Conservation (phyloP, 495 filamentous ascomycete species). For the Lasiosphaeria hispida region DNA sequence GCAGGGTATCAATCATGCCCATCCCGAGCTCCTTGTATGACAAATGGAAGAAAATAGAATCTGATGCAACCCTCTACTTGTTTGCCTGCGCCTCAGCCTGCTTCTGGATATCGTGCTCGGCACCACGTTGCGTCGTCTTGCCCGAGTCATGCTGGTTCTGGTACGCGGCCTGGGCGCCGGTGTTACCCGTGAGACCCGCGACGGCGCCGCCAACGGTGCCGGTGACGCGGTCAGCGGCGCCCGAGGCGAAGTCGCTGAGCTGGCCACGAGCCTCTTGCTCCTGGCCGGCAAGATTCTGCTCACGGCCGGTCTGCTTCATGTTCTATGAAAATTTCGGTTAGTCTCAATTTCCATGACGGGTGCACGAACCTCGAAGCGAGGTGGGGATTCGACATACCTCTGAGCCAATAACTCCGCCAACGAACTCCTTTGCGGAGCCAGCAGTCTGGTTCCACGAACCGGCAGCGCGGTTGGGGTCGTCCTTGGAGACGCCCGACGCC, state of each 20-base stretch:
- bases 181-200: conserved; percentile 71
- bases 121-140: conserved; percentile 82
- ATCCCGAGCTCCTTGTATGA: background rate
- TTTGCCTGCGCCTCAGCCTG: conserved; percentile 46
- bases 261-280: conserved; percentile 82
- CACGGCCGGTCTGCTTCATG: conserved; percentile 67
- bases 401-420: conserved; percentile 73
- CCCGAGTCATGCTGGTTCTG: conserved; percentile 74
- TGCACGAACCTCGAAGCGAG: background rate
- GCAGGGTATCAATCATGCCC: conserved; percentile 17
- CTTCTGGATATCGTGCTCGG: conserved; percentile 79
- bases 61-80: conserved; percentile 12
- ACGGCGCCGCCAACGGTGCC: conserved; percentile 69
- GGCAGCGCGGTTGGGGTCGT: conserved; percentile 66
- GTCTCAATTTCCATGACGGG: background rate
- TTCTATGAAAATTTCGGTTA: conserved; percentile 29
- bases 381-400: conserved; percentile 61
- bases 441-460: conserved; percentile 86
- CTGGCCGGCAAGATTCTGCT: conserved; percentile 81
- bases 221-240: conserved; percentile 66
- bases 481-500: conserved; percentile 66
- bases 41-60: background rate
- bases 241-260: conserved; percentile 69
- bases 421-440: conserved; percentile 77
- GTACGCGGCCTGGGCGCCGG: conserved; percentile 55